Evolutionary conservation across 805 yeast genomes (phyloP), one percentile per base, ranked within the genome.

Genomic region (Nakazawaea siamensis): DNA sequence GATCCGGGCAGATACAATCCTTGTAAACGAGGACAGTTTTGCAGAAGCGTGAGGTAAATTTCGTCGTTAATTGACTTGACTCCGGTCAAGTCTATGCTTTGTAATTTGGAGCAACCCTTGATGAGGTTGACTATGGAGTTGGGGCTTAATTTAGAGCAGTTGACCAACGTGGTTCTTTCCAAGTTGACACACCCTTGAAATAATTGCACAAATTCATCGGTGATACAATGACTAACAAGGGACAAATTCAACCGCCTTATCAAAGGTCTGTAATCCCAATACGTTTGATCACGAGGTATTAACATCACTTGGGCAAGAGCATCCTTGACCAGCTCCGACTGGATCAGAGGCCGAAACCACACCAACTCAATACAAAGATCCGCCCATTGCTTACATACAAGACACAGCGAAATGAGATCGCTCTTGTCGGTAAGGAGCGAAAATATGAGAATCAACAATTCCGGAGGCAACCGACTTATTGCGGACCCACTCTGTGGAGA

Each of bases 1-100:
- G 96, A 87, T 5, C 83, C 84, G 2, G 95, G 88, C 0, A 92
- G 92, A 52, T 87, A 88, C 30, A 88, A 62, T 1, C 96, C 96
- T 58, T 90, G 97, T 29, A 90, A 64, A 31, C 90, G 62, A 24
- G 73, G 70, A 55, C 96, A 88, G 48, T 73, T 68, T 7, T 52
- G 51, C 3, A 95, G 86, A 43, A 90, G 64, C 5, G 82, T 74
- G 19, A 57, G 45, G 39, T 86, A 73, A 4, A 87, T 75, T 29
- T 68, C 75, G 60, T 88, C 96, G n/a, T 68, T 61, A 19, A 80
- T 62, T 42, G 70, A 75, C 28, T 66, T 66, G 4, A 85, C 80
- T 7, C 92, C 92, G 0, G 95, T 80, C 46, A 90, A 66, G 58
- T 90, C 97, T 33, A 90, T 78, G 28, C 94, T 81, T 55, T 84